Evolutionary conservation across 768 basidiomycete genomes (phyloP).

Genomic region (Holtermannia corniformis): DNA sequence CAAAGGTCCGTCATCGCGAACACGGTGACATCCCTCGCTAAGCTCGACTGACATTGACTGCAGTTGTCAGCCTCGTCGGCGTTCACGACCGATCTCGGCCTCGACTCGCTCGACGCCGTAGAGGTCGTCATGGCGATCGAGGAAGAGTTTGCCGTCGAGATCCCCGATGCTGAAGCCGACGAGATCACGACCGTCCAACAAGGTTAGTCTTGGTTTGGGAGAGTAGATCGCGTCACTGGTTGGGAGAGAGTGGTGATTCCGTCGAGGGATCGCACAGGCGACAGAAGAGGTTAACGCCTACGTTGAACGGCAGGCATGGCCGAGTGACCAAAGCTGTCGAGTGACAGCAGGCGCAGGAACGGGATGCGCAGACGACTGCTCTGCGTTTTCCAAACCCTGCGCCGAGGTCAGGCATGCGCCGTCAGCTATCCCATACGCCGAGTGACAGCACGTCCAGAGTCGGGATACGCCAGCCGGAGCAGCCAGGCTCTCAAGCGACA

Average conservation of each 20-base stretch:
- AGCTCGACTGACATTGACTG: background rate
- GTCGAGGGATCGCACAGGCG: background rate
- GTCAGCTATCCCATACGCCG: no score
- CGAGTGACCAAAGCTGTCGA: conserved; percentile 3
- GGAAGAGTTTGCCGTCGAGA: conserved; percentile 98
- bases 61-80: conserved; percentile 60
- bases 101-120: conserved; percentile 93
- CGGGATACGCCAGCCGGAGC: no score
- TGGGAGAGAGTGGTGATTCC: background rate
- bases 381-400: no score
- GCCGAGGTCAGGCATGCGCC: no score
- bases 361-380: no score
- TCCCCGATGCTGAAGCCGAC: conserved; percentile 94
- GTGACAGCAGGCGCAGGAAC: no score
- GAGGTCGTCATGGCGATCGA: conserved; percentile 99
- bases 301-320: background rate
- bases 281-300: background rate
- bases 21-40: background rate
- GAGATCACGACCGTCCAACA: conserved; percentile 83
- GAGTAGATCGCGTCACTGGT: background rate
- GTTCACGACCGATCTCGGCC: conserved; percentile 73
- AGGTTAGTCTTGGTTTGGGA: conserved; percentile 51
- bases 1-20: conserved; percentile 51
- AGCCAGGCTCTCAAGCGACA: no score
- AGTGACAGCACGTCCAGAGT: no score